Evolutionary conservation across 805 yeast species (phyloP).

Genomic region (Nakazawaea siamensis): DNA sequence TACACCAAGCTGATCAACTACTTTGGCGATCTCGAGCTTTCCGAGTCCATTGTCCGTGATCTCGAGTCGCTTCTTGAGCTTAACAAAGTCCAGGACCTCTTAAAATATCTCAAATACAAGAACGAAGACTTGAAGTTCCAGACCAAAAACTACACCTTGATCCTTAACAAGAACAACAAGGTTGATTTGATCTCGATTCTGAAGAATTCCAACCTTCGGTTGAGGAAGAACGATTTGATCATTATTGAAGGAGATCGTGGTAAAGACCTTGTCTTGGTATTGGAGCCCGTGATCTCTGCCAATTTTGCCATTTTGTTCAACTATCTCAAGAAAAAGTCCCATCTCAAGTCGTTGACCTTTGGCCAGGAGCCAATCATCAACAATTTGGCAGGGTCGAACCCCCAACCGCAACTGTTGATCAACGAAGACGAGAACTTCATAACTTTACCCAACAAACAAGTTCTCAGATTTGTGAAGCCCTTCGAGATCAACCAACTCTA

Average conservation of each 20-base stretch:
- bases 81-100: conserved; percentile 15
- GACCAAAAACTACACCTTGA: conserved; percentile 27
- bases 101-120: conserved; percentile 32
- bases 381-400: conserved; percentile 15
- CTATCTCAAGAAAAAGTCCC: conserved; percentile 67
- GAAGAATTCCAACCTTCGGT: conserved; percentile 48
- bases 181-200: conserved; percentile 66
- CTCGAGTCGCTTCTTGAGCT: conserved; percentile 21
- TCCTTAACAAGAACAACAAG: conserved; percentile 31
- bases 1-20: conserved; percentile 44
- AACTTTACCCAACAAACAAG: conserved; percentile 72
- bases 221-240: conserved; percentile 57
- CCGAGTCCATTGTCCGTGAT: conserved; percentile 28
- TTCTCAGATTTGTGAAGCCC: conserved; percentile 67
- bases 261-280: conserved; percentile 65
- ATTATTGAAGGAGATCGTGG: conserved; percentile 83
- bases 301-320: conserved; percentile 65
- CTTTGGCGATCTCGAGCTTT: conserved; percentile 38
- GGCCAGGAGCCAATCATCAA: conserved; percentile 20
- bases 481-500: conserved; percentile 57
- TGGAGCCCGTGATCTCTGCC: conserved; percentile 55
- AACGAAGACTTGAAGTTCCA: conserved; percentile 34
- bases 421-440: conserved; percentile 53
- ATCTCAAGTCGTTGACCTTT: conserved; percentile 40
- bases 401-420: conserved; percentile 20